A percentile compares a stretch with the other conserved stretches of the same genome.
Conservation (phyloP, 352 stramenopile species). For the Peronospora tabacina region DNA sequence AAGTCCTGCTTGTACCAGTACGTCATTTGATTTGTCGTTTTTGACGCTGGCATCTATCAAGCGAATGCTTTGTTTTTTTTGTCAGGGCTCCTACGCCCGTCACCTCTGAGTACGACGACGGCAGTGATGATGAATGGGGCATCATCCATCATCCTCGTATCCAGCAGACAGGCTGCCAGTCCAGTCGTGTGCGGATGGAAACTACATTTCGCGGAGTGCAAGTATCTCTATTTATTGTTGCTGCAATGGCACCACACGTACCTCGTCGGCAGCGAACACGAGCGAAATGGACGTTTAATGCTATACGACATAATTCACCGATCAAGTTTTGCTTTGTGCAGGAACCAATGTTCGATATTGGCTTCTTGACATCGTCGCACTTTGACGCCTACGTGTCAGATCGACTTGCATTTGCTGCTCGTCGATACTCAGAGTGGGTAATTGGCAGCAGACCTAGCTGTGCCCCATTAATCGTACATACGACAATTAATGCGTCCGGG, state of each 20-base stretch:
- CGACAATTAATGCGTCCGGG: neutral
- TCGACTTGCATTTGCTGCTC: constrained; percentile 14
- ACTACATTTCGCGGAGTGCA: constrained; percentile 4
- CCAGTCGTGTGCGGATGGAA: constrained; percentile 2
- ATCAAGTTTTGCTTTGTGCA: constrained; percentile 2
- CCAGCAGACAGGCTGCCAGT: neutral
- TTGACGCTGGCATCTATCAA: neutral
- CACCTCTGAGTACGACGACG: neutral
- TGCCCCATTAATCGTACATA: neutral
- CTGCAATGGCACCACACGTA: neutral
- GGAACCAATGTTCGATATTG: constrained; percentile 1
- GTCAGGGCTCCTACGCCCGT: neutral
- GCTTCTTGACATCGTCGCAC: neutral
- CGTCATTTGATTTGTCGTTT: neutral
- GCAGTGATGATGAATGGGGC: constrained; percentile 8
- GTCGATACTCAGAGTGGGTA: constrained; percentile 4
- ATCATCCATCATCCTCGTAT: neutral
- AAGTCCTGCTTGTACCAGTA: constrained; percentile 2
- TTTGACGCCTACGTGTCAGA: constrained; percentile 19
- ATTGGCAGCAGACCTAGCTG: constrained; percentile 4
- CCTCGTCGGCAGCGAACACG: constrained; percentile 4
- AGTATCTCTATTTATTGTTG: constrained; percentile 3
- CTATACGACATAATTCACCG: neutral
- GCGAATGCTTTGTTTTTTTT: neutral
- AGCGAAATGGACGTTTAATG: constrained; percentile 11